Evolutionary conservation across 2,329 filamentous ascomycete species (phyloP).

Genomic region (Stagonosporopsis rhizophila): DNA sequence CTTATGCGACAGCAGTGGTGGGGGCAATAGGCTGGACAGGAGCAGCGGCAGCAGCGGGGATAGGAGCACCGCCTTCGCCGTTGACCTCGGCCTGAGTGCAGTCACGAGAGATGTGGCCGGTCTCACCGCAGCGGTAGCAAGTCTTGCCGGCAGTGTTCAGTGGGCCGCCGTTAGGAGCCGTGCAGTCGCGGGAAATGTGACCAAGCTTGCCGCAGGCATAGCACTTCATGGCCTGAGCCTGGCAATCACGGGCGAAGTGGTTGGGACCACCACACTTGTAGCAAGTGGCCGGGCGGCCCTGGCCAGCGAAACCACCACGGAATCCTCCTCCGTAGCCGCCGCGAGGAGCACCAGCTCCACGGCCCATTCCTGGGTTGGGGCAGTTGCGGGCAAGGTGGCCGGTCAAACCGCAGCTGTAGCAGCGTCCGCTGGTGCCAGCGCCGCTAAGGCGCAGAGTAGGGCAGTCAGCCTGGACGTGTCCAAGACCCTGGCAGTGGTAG

Average conservation of each 20-base stretch:
- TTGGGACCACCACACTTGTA: conserved; percentile 85
- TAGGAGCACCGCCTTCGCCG: conserved; percentile 46
- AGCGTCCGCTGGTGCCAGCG: conserved; percentile 80
- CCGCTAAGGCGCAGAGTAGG: conserved; percentile 91
- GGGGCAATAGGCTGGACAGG: conserved; percentile 51
- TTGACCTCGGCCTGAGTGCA: conserved; percentile 78
- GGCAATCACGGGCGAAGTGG: conserved; percentile 98
- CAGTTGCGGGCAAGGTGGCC: conserved; percentile 93
- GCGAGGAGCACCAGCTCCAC: conserved; percentile 70
- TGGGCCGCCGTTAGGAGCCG: conserved; percentile 92
- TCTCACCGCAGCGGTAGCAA: conserved; percentile 96
- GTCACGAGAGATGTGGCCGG: conserved; percentile 94
- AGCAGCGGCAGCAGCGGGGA: conserved; percentile 28
- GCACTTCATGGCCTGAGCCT: conserved; percentile 98
- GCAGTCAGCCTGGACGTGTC: conserved; percentile 98
- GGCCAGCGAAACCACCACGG: conserved; percentile 78
- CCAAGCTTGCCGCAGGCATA: conserved; percentile 93
- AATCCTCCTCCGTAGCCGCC: conserved; percentile 72
- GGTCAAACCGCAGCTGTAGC: conserved; percentile 94
- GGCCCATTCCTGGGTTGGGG: conserved; percentile 74
- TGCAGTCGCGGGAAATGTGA: conserved; percentile 94
- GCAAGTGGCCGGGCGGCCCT: conserved; percentile 70
- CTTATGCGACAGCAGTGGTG: conserved; percentile 50
- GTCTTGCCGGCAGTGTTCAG: conserved; percentile 97
- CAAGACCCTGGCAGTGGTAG: conserved; percentile 98